A percentile compares a stretch with the other conserved stretches of the same genome.
These are phyloP conservation scores for Actinomucor elegans DNA, from an alignment of 371 early-diverging fungal genomes.

Conservation along the genomic window DNA sequence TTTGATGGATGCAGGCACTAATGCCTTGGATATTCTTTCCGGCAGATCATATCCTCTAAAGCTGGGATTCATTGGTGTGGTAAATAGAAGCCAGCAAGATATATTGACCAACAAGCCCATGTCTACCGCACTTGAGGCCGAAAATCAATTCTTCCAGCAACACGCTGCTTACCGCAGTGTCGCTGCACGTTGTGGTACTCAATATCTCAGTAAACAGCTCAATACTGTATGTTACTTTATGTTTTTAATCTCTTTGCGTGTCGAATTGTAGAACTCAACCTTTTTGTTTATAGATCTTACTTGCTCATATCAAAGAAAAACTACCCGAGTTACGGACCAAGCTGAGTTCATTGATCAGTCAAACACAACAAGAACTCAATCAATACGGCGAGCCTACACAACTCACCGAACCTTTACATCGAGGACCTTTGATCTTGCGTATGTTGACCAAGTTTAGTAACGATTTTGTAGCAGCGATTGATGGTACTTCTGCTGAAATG, in stretches of 20 bases:
- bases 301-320: constrained; percentile 82
- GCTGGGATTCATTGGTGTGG: constrained; percentile 90
- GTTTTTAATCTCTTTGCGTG: neutral
- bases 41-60: constrained; percentile 82
- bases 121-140: constrained; percentile 70
- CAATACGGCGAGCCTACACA: constrained; percentile 73
- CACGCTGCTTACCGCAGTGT: constrained; percentile 86
- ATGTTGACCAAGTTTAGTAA: constrained; percentile 81
- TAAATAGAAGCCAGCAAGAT: constrained; percentile 90
- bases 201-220: constrained; percentile 75
- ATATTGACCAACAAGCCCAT: constrained; percentile 83
- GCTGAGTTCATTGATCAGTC: constrained; percentile 75
- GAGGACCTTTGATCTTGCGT: constrained; percentile 72
- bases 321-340: constrained; percentile 83
- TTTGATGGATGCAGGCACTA: constrained; percentile 94
- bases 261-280: neutral
- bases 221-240: constrained; percentile 76
- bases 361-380: constrained; percentile 79
- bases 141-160: constrained; percentile 75
- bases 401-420: constrained; percentile 45
- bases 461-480: constrained; percentile 80
- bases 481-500: constrained; percentile 83
- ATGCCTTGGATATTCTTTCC: constrained; percentile 84
- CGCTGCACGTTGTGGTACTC: constrained; percentile 82
- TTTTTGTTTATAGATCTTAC: constrained; percentile 56